Conservation (phyloP, 164 flowering plant genomes). For the Amborella trichopoda region DNA sequence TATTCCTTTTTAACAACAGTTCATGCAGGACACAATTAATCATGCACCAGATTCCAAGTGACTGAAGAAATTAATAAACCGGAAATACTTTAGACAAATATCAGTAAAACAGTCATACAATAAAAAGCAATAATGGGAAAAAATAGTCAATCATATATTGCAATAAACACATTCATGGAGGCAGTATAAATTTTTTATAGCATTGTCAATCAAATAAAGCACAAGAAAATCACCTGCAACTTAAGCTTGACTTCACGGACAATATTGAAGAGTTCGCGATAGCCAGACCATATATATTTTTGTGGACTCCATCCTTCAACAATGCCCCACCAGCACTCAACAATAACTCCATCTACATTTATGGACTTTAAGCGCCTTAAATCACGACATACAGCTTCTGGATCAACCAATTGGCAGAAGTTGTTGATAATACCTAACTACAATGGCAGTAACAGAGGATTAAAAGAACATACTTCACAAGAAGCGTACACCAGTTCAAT, state of each 20-base stretch:
- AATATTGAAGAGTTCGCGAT: slow-evolving; percentile 57
- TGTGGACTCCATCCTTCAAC: slow-evolving; percentile 76
- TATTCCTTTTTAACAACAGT: too few relatives aligned
- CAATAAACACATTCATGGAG: too few relatives aligned
- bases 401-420: slow-evolving; percentile 67
- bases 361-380: slow-evolving; percentile 53
- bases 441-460: slow-evolving; percentile 9
- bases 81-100: too few relatives aligned
- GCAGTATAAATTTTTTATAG: too few relatives aligned
- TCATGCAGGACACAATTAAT: too few relatives aligned
- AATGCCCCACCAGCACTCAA: slow-evolving; percentile 92
- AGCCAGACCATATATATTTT: slow-evolving; percentile 78
- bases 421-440: slow-evolving; percentile 60
- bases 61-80: too few relatives aligned
- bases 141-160: too few relatives aligned
- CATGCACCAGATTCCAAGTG: too few relatives aligned
- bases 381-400: slow-evolving; percentile 50
- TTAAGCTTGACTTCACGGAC: slow-evolving; percentile 52
- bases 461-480: not conserved
- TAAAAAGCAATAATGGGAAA: too few relatives aligned
- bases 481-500: not conserved
- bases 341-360: slow-evolving; percentile 71
- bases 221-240: slow-evolving; percentile 37
- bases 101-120: too few relatives aligned
- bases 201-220: not conserved